Conservation (phyloP, 352 stramenopile species). For the Globisporangium echinulatum region DNA sequence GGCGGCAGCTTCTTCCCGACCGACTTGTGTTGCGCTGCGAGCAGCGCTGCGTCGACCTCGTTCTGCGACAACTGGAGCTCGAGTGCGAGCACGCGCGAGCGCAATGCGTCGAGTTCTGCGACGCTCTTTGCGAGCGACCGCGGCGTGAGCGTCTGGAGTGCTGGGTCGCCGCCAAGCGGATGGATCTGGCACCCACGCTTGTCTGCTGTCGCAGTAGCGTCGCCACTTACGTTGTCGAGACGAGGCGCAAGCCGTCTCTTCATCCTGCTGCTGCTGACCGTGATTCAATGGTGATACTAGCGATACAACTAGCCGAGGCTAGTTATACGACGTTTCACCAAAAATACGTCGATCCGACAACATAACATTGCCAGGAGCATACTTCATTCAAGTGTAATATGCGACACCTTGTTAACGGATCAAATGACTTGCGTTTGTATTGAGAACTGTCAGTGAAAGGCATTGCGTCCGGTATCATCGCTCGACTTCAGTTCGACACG, state of each 20-base stretch:
- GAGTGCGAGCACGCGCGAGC: slow-evolving; percentile 38
- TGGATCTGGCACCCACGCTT: slow-evolving; percentile 29
- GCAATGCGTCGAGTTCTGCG: slow-evolving; percentile 41
- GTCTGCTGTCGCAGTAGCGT: slow-evolving; percentile 4
- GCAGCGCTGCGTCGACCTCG: slow-evolving; percentile 27
- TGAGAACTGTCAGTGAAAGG: too few relatives aligned
- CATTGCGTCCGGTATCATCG: too few relatives aligned
- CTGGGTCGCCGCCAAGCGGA: slow-evolving; percentile 40
- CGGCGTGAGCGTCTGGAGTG: slow-evolving; percentile 39
- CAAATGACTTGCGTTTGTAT: too few relatives aligned
- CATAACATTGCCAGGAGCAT: too few relatives aligned
- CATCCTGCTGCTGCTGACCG: not conserved
- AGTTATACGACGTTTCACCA: too few relatives aligned
- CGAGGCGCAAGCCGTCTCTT: slow-evolving; percentile 8
- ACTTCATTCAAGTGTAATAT: too few relatives aligned
- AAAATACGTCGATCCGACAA: too few relatives aligned
- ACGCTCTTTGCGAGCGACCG: slow-evolving; percentile 50
- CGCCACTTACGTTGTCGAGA: slow-evolving; percentile 15
- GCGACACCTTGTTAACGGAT: too few relatives aligned
- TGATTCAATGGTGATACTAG: too few relatives aligned
- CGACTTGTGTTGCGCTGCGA: slow-evolving; percentile 20
- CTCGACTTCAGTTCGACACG: too few relatives aligned
- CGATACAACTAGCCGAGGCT: too few relatives aligned
- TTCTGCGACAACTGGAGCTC: slow-evolving; percentile 50
- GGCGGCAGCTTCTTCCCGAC: slow-evolving; percentile 38